Evolutionary conservation across 2,329 filamentous ascomycete species (phyloP).

Genomic region (Orbilia blumenaviensis): DNA sequence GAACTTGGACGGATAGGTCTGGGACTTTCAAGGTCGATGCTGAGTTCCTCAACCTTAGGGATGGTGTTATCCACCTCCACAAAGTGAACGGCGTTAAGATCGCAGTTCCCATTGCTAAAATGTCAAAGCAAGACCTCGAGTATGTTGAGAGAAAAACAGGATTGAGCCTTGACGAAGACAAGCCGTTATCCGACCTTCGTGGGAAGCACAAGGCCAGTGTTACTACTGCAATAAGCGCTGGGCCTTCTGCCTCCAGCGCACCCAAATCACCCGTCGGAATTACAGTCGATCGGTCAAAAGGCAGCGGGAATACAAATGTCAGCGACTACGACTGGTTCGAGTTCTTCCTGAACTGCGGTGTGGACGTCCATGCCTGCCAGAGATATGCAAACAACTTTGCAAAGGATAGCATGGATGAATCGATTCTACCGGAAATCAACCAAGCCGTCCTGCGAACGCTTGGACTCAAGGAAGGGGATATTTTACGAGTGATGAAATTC

Average conservation of each 20-base stretch:
- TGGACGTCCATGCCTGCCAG: slow-evolving; percentile 91
- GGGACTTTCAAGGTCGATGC: slow-evolving; percentile 98
- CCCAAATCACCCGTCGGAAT: slow-evolving; percentile 57
- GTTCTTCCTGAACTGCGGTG: slow-evolving; percentile 92
- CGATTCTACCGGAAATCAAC: slow-evolving; percentile 87
- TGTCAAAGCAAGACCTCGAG: slow-evolving; percentile 93
- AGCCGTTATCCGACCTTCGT: slow-evolving; percentile 84
- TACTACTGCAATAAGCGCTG: slow-evolving; percentile 61
- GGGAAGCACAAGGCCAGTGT: slow-evolving; percentile 60
- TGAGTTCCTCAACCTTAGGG: slow-evolving; percentile 91
- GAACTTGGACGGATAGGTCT: slow-evolving; percentile 93
- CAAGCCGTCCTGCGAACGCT: slow-evolving; percentile 82
- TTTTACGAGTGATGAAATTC: slow-evolving; percentile 90
- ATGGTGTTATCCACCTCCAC: slow-evolving; percentile 96
- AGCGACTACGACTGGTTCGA: slow-evolving; percentile 96
- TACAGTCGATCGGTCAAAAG: slow-evolving; percentile 59
- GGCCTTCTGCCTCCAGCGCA: slow-evolving; percentile 52
- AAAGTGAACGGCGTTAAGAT: slow-evolving; percentile 99
- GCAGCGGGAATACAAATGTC: slow-evolving; percentile 61
- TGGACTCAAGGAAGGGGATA: slow-evolving; percentile 95
- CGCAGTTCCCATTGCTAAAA: slow-evolving; percentile 91
- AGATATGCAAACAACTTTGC: slow-evolving; percentile 89
- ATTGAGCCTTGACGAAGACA: slow-evolving; percentile 87
- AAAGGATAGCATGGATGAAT: slow-evolving; percentile 95
- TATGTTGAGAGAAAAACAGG: slow-evolving; percentile 92